Base-by-base conservation (phyloP, 495 filamentous ascomycete genomes). In the Xylaria nigripes region DNA sequence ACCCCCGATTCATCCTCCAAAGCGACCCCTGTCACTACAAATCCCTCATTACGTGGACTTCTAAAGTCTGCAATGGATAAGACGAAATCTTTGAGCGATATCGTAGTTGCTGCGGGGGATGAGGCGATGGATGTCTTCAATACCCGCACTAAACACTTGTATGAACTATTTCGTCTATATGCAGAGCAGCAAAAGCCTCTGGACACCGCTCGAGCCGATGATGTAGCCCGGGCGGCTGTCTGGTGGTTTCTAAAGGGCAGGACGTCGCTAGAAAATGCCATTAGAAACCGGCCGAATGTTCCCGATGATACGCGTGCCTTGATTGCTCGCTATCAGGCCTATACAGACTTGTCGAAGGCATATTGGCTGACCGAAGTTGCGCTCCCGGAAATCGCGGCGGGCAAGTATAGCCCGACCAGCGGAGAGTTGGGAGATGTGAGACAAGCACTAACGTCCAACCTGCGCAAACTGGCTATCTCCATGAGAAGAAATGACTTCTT, bases 181-280 rank as follows among this genome's bases (percentile, higher is more conserved):
- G 84, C 87, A 2, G 86, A 92, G 61, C 76, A 79, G 40, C 76
- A 80, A n/a, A 80, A 78, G 50, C 81, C 86, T 0, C 45, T 86
- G n/a, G 67, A 74, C 50, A 76, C 75, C 49, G 81, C 77, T 10
- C 76, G 76, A 7, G 73, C 80, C 2, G 69, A 79, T 18, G 80
- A 89, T 61, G 82, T 90, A 74, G 73, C 86, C 12, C 73, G 84
- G 54, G 84, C 81, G 42, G 82, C 81, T 16, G 66, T 86, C 2
- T 96, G 90, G 90, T 96, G 90, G 90, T 95, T 95, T 61, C 62
- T 94, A 54, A 82, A 77, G 32, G 90, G 88, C 48, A 81, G 89
- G 58, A 76, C 81, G 43, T 77, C 80, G 6, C 71, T 95, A 45
- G 90, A 96, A 69, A 70, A 69, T 9, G 76, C 82, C 51, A 82